Evolutionary conservation across 768 basidiomycete genomes (phyloP), one percentile per base, ranked within the genome.

Genomic region (Boletus vermiculosoides): DNA sequence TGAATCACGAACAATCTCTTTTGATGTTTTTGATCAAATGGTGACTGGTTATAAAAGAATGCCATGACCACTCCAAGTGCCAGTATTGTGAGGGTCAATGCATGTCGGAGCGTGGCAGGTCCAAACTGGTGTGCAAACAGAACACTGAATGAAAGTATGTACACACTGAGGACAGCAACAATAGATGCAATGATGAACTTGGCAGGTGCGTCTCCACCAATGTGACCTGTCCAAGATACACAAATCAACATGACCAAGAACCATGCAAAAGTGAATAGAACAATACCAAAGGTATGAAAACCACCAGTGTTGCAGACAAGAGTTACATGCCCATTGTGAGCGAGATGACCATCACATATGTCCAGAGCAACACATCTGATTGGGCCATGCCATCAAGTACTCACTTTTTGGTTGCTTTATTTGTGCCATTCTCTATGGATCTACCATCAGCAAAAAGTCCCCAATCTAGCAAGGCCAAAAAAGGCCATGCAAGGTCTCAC

Each of bases 101-200:
- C 63, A 9, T 65, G 73, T 34, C 69, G 64, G 40, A 84, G 74
- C 8, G 63, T 61, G 10, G 61, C 63, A 2, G 71, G 74, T 3
- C 83, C 80, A 67, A 88, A 88, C 16, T 92, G 83, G 59, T 92
- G 90, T 6, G 83, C 78, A 64, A 98, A 87, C 0, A 95, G 87
- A 4, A 88, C 56, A 1, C 75, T 64, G 15, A 88, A 78, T 2
- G 92, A 88, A 12, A 87, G 61, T 6, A 78, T 73, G 34, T 87
- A 78, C 34, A 83, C 76, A 5, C 82, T 80, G 3, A 87, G 69
- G 31, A 80, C 65, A 0, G 87, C 74, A 5, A 91, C 82, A 33
- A 95, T 82, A 4, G 85, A 83, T 0, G 92, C 94, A 37, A 98
- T 88, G 65, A 98, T 87, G 66, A 89, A 83, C 59, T 98, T 96